These are phyloP conservation scores for Carallia pectinifolia DNA, from an alignment of 345 rosid species.

Conservation along the genomic window DNA sequence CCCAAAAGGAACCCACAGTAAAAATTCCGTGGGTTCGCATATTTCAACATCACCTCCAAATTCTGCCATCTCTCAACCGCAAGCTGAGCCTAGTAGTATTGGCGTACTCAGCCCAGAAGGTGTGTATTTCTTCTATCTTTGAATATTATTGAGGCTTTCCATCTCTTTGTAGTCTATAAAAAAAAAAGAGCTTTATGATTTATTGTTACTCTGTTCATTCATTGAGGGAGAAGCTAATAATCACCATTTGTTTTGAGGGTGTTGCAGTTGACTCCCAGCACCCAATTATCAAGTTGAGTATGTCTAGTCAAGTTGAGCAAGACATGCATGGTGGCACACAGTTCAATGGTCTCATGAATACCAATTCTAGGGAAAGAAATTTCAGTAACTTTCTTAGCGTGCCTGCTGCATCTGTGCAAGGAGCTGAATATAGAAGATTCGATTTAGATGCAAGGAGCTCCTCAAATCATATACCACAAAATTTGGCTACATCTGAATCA, in stretches of 20 bases:
- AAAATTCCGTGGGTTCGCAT: conserved; percentile 23
- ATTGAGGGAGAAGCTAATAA: conserved; percentile 18
- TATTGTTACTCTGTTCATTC: conserved; percentile 6
- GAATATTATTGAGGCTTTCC: conserved; percentile 25
- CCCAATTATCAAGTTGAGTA: conserved; percentile 34
- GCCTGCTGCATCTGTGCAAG: conserved; percentile 31
- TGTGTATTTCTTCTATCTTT: conserved; percentile 28
- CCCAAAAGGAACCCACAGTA: conserved; percentile 37
- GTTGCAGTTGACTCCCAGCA: conserved; percentile 42
- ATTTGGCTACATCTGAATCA: conserved; percentile 48
- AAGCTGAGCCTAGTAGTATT: conserved; percentile 33
- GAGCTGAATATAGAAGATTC: conserved; percentile 46
- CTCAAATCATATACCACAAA: conserved; percentile 26
- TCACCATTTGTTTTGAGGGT: conserved; percentile 2
- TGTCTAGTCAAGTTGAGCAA: conserved; percentile 37
- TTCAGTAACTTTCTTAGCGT: conserved; percentile 37
- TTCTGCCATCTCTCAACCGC: conserved; percentile 29
- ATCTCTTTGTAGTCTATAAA: background rate
- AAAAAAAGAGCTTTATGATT: background rate
- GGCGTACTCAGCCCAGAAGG: conserved; percentile 27
- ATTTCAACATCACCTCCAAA: conserved; percentile 25
- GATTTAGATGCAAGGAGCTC: conserved; percentile 45
- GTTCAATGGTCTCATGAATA: conserved; percentile 23
- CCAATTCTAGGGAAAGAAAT: conserved; percentile 39
- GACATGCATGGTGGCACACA: conserved; percentile 28